Evolutionary conservation across 169 alveolate genomes (phyloP).

Genomic region (Plasmodium falciparum): DNA sequence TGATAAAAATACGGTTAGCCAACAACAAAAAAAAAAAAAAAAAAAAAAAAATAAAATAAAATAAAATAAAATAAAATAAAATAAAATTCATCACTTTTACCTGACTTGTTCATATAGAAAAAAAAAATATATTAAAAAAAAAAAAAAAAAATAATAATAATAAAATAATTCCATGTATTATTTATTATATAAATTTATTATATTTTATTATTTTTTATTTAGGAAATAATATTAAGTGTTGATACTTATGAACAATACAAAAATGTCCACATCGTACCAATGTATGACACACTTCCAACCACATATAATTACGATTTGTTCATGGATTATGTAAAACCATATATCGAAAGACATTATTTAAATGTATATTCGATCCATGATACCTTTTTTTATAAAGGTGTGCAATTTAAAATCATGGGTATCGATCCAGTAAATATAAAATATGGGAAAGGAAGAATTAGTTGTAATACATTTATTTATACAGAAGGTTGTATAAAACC

Average conservation of each 20-base stretch:
- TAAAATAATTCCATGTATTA: too few species aligned
- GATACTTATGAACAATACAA: conserved; percentile 78
- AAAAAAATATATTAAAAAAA: too few species aligned
- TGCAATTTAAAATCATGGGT: conserved; percentile 83
- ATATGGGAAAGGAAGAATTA: conserved; percentile 77
- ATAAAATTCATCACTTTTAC: too few species aligned
- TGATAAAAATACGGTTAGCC: conserved; percentile 34
- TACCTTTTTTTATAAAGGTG: conserved; percentile 81
- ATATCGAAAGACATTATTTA: conserved; percentile 78
- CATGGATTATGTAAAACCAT: conserved; percentile 79
- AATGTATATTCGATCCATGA: conserved; percentile 80
- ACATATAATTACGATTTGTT: conserved; percentile 79
- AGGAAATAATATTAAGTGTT: conserved; percentile 51
- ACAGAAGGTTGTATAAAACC: conserved; percentile 80
- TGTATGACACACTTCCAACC: conserved; percentile 81
- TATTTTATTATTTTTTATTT: neutral
- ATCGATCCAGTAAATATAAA: conserved; percentile 78
- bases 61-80: too few species aligned
- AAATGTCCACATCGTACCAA: conserved; percentile 79
- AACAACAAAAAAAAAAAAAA: too few species aligned
- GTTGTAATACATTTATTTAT: conserved; percentile 78
- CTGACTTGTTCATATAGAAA: too few species aligned
- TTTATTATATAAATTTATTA: neutral
- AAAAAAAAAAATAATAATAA: too few species aligned
- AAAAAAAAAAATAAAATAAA: too few species aligned